Evolutionary conservation across 2,329 filamentous ascomycete genomes (phyloP).

Genomic region (Claviceps sorghi): DNA sequence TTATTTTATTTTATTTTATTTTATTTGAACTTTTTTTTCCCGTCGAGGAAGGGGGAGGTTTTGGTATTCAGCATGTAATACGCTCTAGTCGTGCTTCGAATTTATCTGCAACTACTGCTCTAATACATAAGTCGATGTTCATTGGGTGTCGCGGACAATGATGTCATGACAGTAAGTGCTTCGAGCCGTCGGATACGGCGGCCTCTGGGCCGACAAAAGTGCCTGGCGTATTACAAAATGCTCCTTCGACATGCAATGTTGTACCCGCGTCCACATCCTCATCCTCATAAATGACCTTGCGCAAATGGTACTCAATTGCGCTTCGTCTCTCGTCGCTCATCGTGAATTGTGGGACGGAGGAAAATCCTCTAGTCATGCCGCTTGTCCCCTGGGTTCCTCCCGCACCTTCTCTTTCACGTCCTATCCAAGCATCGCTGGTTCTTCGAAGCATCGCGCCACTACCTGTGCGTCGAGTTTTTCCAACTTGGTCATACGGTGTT

Average conservation of each 20-base stretch:
- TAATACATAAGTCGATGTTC: neutral
- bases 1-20: too few species aligned
- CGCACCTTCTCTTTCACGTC: neutral
- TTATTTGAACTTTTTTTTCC: too few species aligned
- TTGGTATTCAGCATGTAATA: neutral
- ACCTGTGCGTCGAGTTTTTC: neutral
- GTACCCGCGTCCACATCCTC: neutral
- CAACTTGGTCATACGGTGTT: slow-evolving; percentile 47
- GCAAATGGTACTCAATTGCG: neutral
- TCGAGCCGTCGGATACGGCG: neutral
- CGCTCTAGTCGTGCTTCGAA: neutral
- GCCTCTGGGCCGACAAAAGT: neutral
- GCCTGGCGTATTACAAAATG: neutral
- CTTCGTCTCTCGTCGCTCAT: neutral
- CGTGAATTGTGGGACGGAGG: neutral
- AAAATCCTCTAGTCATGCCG: neutral
- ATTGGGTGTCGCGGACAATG: neutral
- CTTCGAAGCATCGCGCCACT: neutral
- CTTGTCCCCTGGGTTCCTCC: neutral
- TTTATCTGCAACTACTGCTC: neutral
- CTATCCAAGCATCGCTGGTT: neutral
- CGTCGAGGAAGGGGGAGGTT: too few species aligned
- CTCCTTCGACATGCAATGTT: neutral
- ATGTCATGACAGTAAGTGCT: neutral
- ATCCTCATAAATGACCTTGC: neutral